phyloP scores from a whole-genome alignment of 148 eudicot species.

The Polygonum aviculare region DNA sequence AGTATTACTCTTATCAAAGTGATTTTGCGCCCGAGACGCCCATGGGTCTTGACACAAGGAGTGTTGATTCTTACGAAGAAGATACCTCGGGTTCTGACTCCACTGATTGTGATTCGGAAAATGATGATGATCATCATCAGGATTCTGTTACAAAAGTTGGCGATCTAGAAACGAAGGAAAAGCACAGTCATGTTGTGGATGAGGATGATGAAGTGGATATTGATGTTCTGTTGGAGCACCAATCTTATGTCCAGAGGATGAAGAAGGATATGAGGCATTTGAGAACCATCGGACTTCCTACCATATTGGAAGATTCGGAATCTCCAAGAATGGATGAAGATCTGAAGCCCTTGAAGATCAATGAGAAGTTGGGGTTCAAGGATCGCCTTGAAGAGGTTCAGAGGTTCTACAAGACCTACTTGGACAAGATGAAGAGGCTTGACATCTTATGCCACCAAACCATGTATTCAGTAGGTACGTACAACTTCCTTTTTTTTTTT shows the following conservation, averaged over 20 bases:
- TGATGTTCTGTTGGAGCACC: conserved; percentile 56
- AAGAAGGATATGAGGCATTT: conserved; percentile 61
- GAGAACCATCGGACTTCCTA: conserved; percentile 54
- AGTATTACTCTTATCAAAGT: neutral
- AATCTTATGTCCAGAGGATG: conserved; percentile 55
- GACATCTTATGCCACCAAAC: conserved; percentile 86
- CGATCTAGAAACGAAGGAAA: neutral
- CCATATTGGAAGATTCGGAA: conserved; percentile 82
- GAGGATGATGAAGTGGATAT: conserved; percentile 30
- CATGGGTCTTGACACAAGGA: neutral
- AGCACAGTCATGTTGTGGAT: conserved; percentile 14
- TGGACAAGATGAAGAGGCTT: conserved; percentile 74
- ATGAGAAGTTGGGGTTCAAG: conserved; percentile 57
- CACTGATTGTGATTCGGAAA: neutral
- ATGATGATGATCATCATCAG: neutral
- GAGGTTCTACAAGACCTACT: conserved; percentile 59
- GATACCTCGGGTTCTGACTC: neutral
- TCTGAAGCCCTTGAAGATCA: conserved; percentile 63
- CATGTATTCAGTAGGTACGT: conserved; percentile 82
- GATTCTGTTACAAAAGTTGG: neutral
- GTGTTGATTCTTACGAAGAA: neutral
- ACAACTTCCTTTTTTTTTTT: neutral
- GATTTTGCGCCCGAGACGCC: neutral
- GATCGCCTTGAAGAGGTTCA: conserved; percentile 69
- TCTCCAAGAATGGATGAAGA: conserved; percentile 57